Conservation (phyloP, 1,284 basidiomycete genomes). For the Leccinum subfulvum region DNA sequence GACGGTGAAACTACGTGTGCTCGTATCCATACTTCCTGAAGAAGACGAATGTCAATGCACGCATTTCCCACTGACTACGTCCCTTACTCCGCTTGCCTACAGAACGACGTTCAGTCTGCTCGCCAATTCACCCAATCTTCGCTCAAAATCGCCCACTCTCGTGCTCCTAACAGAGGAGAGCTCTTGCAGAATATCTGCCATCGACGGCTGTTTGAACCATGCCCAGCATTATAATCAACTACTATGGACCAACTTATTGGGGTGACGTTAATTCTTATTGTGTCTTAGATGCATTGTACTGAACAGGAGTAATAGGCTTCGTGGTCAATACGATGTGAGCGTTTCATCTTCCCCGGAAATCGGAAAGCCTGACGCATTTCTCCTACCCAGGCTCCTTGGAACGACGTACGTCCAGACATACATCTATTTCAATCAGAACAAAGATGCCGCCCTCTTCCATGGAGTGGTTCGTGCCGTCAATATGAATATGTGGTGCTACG, state of each 20-base stretch:
- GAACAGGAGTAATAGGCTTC: slow-evolving; percentile 9
- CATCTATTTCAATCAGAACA: slow-evolving; percentile 8
- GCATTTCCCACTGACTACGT: not conserved
- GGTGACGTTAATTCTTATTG: not conserved
- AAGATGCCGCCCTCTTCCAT: slow-evolving; percentile 2
- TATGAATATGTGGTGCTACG: not conserved
- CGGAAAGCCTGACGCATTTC: not conserved
- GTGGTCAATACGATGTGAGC: slow-evolving; percentile 6
- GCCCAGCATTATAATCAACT: not conserved
- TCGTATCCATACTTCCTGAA: not conserved
- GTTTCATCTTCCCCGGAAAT: not conserved
- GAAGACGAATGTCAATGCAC: not conserved
- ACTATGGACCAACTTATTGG: slow-evolving; percentile 8
- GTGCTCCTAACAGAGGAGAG: not conserved
- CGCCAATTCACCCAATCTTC: not conserved
- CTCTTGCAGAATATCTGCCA: not conserved
- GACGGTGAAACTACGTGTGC: not conserved
- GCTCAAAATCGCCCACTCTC: not conserved
- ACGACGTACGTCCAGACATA: slow-evolving; percentile 11
- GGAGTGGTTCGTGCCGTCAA: slow-evolving; percentile 3
- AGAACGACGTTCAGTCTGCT: not conserved
- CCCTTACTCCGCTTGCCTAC: not conserved
- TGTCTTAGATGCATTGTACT: not conserved
- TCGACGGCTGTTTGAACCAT: not conserved
- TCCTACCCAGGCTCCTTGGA: slow-evolving; percentile 11